Evolutionary conservation across 1,284 basidiomycete genomes (phyloP), one percentile per base, ranked within the genome.

Genomic region (Neolentinus lepideus): DNA sequence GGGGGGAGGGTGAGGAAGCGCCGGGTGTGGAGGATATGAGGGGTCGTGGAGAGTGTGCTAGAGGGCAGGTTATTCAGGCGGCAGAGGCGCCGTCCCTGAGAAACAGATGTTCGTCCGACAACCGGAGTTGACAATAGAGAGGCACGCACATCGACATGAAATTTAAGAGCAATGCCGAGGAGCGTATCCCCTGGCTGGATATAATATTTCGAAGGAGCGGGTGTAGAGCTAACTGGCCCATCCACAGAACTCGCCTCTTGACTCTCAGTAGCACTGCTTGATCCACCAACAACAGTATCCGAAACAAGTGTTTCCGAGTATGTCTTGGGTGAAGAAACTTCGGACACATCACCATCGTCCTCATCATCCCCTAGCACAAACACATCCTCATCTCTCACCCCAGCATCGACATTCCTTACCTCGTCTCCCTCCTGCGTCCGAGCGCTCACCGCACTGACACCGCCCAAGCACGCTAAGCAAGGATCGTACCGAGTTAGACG

Each of bases 11-110:
- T 63, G 55, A 90, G 67, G 60, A 73, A 79, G 1, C 74, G 71
- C 16, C 86, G 80, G 0, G 88, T 90, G 67, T 90, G 88, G 3
- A 90, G 71, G 16, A 90, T 71, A 62, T 89, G 85, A 1, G 88
- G 88, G 0, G 82, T 88, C 0, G 84, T 88, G 52, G 72, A 80
- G 16, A 90, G 71, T 1, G 85, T 83, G 61, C 78, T 85, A 1
- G 74, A 68, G 0, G 87, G 84, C 4, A 91, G 75, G 51, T 76
- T 77, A 63, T 90, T 91, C 21, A 87, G 67, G 19, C 71, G 76
- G 64, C 85, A 88, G 2, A 90, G 70, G 31, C 76, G 69, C 38
- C 76, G 76, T 25, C 75, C 79, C 85, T 88, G 60, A 4, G 52
- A 38, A 51, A 48, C 58, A n/a, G 47, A 47, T 51, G 54, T 11